A percentile compares a stretch with the other conserved stretches of the same genome.
Evolutionary conservation across 2,329 filamentous ascomycete genomes (phyloP).

Genomic region (Cylindrodendrum hubeiense): DNA sequence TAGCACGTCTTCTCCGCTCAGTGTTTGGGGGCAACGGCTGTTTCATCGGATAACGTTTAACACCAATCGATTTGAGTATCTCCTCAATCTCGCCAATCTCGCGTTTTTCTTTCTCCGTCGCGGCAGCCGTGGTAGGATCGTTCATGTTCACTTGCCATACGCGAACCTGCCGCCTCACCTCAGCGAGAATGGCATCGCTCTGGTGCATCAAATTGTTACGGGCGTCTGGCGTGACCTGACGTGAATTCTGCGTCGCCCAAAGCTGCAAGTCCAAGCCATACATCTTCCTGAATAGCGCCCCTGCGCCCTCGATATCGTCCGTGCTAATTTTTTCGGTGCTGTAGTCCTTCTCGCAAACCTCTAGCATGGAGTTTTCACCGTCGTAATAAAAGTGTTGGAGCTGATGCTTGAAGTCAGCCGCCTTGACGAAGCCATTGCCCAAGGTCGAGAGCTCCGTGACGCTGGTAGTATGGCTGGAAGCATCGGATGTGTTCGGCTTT

Average conservation of each 20-base stretch:
- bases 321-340: not conserved
- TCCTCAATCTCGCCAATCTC: slow-evolving; percentile 4
- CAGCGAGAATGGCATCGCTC: slow-evolving; percentile 21
- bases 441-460: not conserved
- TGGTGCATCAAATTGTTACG: slow-evolving; percentile 3
- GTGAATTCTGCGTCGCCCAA: slow-evolving; percentile 4
- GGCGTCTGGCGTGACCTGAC: not conserved
- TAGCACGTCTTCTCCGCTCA: not conserved
- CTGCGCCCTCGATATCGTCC: slow-evolving; percentile 5
- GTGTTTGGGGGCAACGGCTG: not conserved
- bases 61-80: not conserved
- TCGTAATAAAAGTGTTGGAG: slow-evolving; percentile 19
- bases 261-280: slow-evolving; percentile 15
- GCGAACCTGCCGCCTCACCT: slow-evolving; percentile 7
- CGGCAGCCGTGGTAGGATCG: not conserved
- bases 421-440: not conserved
- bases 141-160: slow-evolving; percentile 3
- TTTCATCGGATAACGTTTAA: slow-evolving; percentile 9
- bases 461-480: slow-evolving; percentile 1
- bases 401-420: not conserved
- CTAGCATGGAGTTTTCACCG: slow-evolving; percentile 1
- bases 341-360: slow-evolving; percentile 10
- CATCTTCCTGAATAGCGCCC: slow-evolving; percentile 11
- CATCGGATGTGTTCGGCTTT: not conserved
- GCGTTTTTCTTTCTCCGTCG: not conserved